Conservation (phyloP, 768 basidiomycete species). For the Lyophyllum decastes region DNA sequence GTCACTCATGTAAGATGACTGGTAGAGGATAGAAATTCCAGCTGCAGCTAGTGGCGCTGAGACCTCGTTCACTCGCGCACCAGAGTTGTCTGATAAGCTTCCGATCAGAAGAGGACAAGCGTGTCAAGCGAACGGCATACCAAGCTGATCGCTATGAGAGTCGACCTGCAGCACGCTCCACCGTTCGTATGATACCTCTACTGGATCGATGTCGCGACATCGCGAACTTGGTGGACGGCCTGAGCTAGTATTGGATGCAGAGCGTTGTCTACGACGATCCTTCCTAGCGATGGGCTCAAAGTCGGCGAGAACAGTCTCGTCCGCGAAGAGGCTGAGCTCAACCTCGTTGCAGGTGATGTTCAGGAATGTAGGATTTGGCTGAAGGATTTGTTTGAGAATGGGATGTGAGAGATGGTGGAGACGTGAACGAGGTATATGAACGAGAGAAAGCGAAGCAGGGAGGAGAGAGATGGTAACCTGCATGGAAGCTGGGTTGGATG, state of each 20-base stretch:
- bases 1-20: slow-evolving; percentile 82
- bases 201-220: slow-evolving; percentile 41
- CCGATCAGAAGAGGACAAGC: slow-evolving; percentile 6
- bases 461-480: slow-evolving; percentile 69
- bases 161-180: slow-evolving; percentile 86
- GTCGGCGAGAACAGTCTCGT: slow-evolving; percentile 53
- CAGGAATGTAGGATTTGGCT: slow-evolving; percentile 66
- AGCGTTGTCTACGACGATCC: slow-evolving; percentile 50
- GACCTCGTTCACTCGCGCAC: slow-evolving; percentile 72
- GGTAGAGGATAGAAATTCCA: slow-evolving; percentile 81
- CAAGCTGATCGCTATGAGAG: slow-evolving; percentile 71
- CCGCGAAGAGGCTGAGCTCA: slow-evolving; percentile 76
- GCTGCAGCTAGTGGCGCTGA: slow-evolving; percentile 76
- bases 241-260: slow-evolving; percentile 39
- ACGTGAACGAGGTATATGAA: slow-evolving; percentile 74
- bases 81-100: slow-evolving; percentile 54
- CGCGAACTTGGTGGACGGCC: slow-evolving; percentile 21
- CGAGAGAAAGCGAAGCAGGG: slow-evolving; percentile 69
- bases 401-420: slow-evolving; percentile 58
- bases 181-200: slow-evolving; percentile 71
- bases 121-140: slow-evolving; percentile 35
- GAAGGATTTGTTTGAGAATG: slow-evolving; percentile 69
- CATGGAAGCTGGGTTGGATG: slow-evolving; percentile 23
- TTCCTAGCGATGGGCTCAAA: slow-evolving; percentile 63
- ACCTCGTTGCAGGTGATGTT: slow-evolving; percentile 79